Percentiles rank a stretch among this genome's conserved stretches.
Conservation (phyloP, 805 yeast species). For the Schwanniomyces yamadae region DNA sequence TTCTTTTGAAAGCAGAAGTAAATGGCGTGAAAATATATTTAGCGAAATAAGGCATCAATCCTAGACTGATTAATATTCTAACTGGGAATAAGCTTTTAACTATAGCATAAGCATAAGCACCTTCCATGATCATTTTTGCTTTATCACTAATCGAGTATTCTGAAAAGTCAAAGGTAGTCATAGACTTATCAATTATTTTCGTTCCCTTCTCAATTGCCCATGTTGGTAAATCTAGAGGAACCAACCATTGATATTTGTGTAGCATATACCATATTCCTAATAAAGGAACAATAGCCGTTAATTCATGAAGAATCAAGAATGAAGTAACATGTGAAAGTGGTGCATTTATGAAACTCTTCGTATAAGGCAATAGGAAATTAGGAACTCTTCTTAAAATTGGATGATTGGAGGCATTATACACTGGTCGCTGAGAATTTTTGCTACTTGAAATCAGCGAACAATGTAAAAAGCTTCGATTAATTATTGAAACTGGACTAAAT, state of each 20-base stretch:
- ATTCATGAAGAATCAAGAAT: conserved; percentile 68
- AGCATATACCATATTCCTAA: conserved; percentile 66
- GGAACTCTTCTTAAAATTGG: conserved; percentile 43
- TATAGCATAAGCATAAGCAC: conserved; percentile 71
- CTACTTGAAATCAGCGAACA: too few relatives aligned
- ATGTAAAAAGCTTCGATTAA: too few relatives aligned
- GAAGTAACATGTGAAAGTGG: conserved; percentile 63
- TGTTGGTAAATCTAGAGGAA: conserved; percentile 56
- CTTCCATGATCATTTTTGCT: conserved; percentile 59
- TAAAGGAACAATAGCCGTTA: conserved; percentile 72
- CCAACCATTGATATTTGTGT: conserved; percentile 50
- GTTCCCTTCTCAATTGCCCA: conserved; percentile 63
- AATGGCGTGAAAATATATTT: conserved; percentile 49
- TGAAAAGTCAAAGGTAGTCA: conserved; percentile 35
- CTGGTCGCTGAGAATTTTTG: too few relatives aligned
- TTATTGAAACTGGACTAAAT: too few relatives aligned
- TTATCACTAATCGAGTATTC: conserved; percentile 47
- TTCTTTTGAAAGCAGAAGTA: conserved; percentile 21
- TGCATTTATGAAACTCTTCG: conserved; percentile 48
- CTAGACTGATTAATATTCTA: conserved; percentile 49
- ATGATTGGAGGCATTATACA: conserved; percentile 8
- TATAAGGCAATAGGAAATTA: conserved; percentile 48
- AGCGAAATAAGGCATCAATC: conserved; percentile 60
- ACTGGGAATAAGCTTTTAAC: conserved; percentile 62
- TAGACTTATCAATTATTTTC: conserved; percentile 53